These are phyloP conservation scores for Bipolaris zeicola DNA, from an alignment of 2,329 filamentous ascomycete species.

Conservation along the genomic window DNA sequence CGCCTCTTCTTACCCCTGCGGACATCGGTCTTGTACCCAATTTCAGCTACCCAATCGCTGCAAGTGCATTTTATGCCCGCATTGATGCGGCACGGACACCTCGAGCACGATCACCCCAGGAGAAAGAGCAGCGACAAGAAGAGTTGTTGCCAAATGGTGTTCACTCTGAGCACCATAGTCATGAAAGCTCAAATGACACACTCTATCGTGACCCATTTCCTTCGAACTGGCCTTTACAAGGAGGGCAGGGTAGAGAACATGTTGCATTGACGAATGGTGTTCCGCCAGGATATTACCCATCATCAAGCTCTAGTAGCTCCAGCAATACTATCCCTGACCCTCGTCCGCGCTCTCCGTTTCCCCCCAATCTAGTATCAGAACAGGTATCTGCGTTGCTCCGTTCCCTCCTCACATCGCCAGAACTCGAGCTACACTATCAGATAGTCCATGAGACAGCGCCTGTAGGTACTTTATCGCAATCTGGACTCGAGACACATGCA, in stretches of 20 bases:
- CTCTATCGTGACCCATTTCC: neutral
- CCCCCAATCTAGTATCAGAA: conserved; percentile 3
- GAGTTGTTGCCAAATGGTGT: neutral
- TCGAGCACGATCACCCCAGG: neutral
- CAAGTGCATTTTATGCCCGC: conserved; percentile 20
- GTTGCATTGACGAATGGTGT: conserved; percentile 1
- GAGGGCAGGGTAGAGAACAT: neutral
- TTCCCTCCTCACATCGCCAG: conserved; percentile 18
- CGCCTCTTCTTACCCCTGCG: neutral
- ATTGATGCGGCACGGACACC: neutral
- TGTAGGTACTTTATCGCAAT: neutral
- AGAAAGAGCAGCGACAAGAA: neutral
- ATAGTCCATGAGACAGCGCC: conserved; percentile 1
- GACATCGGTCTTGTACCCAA: conserved; percentile 29
- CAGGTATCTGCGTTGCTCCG: conserved; percentile 10
- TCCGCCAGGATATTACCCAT: neutral
- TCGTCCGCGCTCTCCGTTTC: neutral
- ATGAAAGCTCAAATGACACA: neutral
- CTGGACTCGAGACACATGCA: conserved; percentile 1
- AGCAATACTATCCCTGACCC: neutral
- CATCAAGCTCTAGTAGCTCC: neutral
- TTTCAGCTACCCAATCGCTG: conserved; percentile 28
- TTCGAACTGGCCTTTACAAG: neutral
- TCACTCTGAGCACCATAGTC: neutral
- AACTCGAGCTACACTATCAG: conserved; percentile 16